Evolutionary conservation across 495 filamentous ascomycete species (phyloP), one percentile per base, ranked within the genome.

Genomic region (Friedmanniomyces endolithicus): DNA sequence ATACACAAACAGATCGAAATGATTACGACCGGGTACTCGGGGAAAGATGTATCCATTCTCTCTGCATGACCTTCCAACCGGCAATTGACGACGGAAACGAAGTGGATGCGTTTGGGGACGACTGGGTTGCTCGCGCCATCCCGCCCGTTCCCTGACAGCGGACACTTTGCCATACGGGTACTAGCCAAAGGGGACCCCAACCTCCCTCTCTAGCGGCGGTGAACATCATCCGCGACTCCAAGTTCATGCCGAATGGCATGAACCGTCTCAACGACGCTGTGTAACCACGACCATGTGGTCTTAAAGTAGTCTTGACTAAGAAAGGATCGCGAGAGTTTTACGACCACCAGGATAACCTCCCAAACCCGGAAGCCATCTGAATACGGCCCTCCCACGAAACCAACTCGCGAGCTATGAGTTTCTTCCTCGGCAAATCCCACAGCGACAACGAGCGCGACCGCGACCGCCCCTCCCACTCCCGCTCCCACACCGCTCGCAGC

Each of bases 371-470:
- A 25, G 49, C 31, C 29, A 19, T n/a, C 11, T 3, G 27, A 6
- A 23, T 19, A 27, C 20, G 19, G 44, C 44, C 20, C 47, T 25
- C 24, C 47, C 2, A 50, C 2, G 25, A 50, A 20, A 24, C 27
- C 43, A 56, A 25, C 24, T 31, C 25, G 29, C 34, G 48, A 34
- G 53, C 56, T 45, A 64, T 62, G 62, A 52, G 54, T 56, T 56
- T 62, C 56, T 61, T 59, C 53, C 52, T 43, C 60, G 57, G 56
- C 47, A 52, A 55, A 22, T 59, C 59, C 11, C 46, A 59, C 56
- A 47, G 45, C 55, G 53, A 52, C 52, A 34, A 31, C 55, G 49
- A 53, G 17, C 46, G 50, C 29, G 50, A 39, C 59, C 12, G n/a
- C n/a, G n/a, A n/a, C 37, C 52, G 55, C 50, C 6, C 22, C 50